Base-by-base conservation (phyloP, 176 grass and related monocot species). In the Areca catechu region DNA sequence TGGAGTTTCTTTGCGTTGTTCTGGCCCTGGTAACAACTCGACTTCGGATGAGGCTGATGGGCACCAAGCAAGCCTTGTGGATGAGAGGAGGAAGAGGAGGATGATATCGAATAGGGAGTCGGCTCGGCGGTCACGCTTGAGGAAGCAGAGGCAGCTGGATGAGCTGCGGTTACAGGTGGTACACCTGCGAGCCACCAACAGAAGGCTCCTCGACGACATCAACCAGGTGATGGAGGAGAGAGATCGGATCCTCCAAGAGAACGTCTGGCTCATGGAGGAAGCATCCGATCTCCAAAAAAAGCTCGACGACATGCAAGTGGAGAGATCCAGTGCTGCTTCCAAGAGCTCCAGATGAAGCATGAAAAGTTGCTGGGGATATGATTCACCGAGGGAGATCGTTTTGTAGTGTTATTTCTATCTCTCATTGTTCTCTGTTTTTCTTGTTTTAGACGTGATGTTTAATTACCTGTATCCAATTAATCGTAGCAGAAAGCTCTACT, bases 31-130 rank as follows among this genome's bases (percentile, higher is more conserved):
- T 16, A 53, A 58, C 19, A 75, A 71, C 57, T 57, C 71, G 22
- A 88, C 77, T 54, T 92, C 94, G 1, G 65, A 84, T 15, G 68
- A 84, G 69, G 57, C 58, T 19, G 62, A 48, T 4, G 53, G 67
- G 15, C 58, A 20, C 28, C 75, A 63, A 62, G 24, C 19, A 48
- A 28, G 16, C 52, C 65, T 75, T 16, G 83, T 57, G 16, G 77
- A 91, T 23, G 81, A 97, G 70, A 85, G 78, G 76, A 85, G 75
- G 79, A 88, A 48, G 66, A 77, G 84, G 56, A 70, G 93, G 55
- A 65, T 92, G 22, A 80, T 81, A 27, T 98, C 93, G 0, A 98
- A 98, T 75, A 79, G 87, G 21, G 87, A 92, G 74, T 98, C 93
- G 0, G 93, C 93, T 4, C 68, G 56, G 34, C 79, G 87, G 61